These are phyloP conservation scores for Rehmannia glutinosa DNA, from an alignment of 257 asterid species.

Conservation along the genomic window DNA sequence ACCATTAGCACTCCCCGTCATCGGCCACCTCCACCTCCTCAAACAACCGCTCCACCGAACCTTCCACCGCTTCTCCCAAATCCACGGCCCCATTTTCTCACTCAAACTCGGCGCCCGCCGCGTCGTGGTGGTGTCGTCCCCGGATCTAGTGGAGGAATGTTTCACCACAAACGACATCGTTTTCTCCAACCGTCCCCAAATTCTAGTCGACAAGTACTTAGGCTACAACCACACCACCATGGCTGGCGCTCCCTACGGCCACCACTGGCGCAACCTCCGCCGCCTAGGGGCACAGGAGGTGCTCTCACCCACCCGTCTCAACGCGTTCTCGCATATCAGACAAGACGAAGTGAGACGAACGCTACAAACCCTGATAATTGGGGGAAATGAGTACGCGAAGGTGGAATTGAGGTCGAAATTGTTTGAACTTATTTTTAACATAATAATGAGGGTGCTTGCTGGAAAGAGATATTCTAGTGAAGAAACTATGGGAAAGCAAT, in stretches of 20 bases:
- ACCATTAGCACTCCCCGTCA: conserved; percentile 18
- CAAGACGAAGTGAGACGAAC: conserved; percentile 21
- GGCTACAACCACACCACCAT: conserved; percentile 43
- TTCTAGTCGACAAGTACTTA: conserved; percentile 33
- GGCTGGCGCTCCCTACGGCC: conserved; percentile 42
- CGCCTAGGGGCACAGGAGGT: conserved; percentile 36
- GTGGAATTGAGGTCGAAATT: conserved; percentile 26
- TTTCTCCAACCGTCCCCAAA: conserved; percentile 36
- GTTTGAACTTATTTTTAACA: conserved; percentile 26
- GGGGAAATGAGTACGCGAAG: not conserved
- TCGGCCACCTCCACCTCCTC: conserved; percentile 52
- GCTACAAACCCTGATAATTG: not conserved
- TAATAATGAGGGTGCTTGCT: conserved; percentile 31
- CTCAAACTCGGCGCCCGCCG: conserved; percentile 45
- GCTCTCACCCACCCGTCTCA: conserved; percentile 33
- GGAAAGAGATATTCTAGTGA: conserved; percentile 20
- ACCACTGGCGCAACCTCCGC: conserved; percentile 43
- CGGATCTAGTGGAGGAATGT: conserved; percentile 31
- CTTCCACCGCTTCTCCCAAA: conserved; percentile 24
- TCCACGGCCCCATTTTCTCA: conserved; percentile 43
- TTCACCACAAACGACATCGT: conserved; percentile 37
- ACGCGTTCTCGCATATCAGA: conserved; percentile 28
- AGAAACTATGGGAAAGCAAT: conserved; percentile 10
- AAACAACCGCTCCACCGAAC: conserved; percentile 48
- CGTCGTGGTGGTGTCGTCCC: conserved; percentile 40